phyloP scores from a whole-genome alignment of 148 eudicot genomes.

The Chenopodium berlandieri region DNA sequence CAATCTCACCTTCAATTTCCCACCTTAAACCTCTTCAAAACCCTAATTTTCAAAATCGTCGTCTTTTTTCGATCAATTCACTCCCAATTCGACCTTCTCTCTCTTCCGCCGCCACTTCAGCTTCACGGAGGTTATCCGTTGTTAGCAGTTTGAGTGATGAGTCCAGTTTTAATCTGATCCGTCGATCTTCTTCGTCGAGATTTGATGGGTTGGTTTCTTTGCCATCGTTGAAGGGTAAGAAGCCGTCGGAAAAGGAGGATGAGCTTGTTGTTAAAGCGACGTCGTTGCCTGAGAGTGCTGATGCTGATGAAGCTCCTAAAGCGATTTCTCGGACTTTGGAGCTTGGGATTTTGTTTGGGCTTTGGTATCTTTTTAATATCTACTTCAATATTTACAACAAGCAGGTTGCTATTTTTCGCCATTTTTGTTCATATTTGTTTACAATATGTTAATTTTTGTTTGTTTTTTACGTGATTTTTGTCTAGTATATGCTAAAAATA shows the following conservation, averaged over 20 bases:
- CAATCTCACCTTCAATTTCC: slow-evolving; percentile 42
- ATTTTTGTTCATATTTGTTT: neutral
- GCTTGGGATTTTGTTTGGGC: slow-evolving; percentile 62
- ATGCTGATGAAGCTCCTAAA: slow-evolving; percentile 41
- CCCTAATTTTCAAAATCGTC: slow-evolving; percentile 5
- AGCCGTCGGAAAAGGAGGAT: slow-evolving; percentile 22
- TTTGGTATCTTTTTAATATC: slow-evolving; percentile 79
- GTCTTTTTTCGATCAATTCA: slow-evolving; percentile 4
- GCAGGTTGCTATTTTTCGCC: slow-evolving; percentile 49
- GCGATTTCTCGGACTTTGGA: slow-evolving; percentile 40
- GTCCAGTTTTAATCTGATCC: neutral
- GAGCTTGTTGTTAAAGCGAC: slow-evolving; percentile 47
- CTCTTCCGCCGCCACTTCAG: neutral
- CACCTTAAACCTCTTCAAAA: slow-evolving; percentile 27
- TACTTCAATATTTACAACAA: slow-evolving; percentile 88
- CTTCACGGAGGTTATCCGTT: neutral
- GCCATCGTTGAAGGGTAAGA: slow-evolving; percentile 36
- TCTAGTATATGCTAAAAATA: neutral
- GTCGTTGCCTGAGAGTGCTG: slow-evolving; percentile 52
- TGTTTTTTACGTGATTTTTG: neutral
- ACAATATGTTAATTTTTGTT: neutral
- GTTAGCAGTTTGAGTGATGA: neutral
- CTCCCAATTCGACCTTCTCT: neutral
- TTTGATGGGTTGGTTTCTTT: slow-evolving; percentile 37
- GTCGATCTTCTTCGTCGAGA: slow-evolving; percentile 16